Conservation (phyloP, 2,329 filamentous ascomycete genomes). For the Chrysoporthe puriensis region DNA sequence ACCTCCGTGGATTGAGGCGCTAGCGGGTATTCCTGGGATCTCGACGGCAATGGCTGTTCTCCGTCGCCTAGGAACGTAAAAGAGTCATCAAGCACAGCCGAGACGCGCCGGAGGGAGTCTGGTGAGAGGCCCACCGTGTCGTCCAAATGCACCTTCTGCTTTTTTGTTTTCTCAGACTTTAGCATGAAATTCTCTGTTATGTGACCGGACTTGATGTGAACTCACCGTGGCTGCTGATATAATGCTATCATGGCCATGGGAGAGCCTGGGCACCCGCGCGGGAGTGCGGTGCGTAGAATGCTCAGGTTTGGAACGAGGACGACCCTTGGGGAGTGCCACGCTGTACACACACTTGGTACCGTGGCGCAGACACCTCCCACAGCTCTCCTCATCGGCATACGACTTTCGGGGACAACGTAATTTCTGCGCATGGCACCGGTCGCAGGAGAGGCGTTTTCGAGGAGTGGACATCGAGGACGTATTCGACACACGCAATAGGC, state of each 20-base stretch:
- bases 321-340: neutral
- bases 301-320: neutral
- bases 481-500: neutral
- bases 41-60: neutral
- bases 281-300: neutral
- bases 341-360: conserved; percentile 5
- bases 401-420: conserved; percentile 3
- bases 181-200: neutral
- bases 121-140: neutral
- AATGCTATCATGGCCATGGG: neutral
- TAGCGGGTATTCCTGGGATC: neutral
- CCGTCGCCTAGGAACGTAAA: neutral
- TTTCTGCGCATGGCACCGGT: conserved; percentile 11
- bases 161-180: neutral
- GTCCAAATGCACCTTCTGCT: neutral
- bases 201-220: neutral
- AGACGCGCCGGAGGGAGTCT: neutral
- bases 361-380: neutral
- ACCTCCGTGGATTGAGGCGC: neutral
- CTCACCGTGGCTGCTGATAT: neutral
- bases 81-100: neutral
- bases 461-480: neutral
- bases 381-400: neutral
- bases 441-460: neutral
- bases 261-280: neutral